Conservation (phyloP, 1,139 yeast species). For the Pichia sp. region DNA sequence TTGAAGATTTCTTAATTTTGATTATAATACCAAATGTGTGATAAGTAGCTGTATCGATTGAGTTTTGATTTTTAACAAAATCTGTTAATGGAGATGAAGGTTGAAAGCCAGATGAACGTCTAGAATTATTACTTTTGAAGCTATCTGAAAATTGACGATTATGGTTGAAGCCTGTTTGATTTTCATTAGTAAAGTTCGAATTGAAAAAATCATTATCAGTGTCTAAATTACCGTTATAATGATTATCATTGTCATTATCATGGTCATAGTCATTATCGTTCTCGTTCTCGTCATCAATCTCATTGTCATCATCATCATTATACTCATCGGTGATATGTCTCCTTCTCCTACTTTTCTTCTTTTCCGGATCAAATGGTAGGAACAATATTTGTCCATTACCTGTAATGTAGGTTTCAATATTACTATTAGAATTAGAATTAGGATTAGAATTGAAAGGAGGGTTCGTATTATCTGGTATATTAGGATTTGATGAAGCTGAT, state of each 20-base stretch:
- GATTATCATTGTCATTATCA: conserved; percentile 7
- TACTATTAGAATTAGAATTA: conserved; percentile 5
- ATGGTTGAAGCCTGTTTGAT: too few relatives aligned
- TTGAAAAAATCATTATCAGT: too few relatives aligned
- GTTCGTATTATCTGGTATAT: neutral
- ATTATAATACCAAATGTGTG: conserved; percentile 29
- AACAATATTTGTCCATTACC: conserved; percentile 29
- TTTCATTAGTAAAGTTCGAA: too few relatives aligned
- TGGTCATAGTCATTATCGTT: conserved; percentile 13
- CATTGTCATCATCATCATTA: conserved; percentile 23
- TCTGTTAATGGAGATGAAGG: neutral
- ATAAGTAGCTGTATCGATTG: too few relatives aligned
- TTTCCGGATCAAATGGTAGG: conserved; percentile 28
- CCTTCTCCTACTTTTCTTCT: conserved; percentile 19
- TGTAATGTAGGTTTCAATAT: conserved; percentile 23
- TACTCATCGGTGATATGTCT: conserved; percentile 17
- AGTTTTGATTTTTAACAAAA: too few relatives aligned
- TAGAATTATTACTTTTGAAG: too few relatives aligned
- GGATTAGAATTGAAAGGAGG: conserved; percentile 5
- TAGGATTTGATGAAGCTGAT: neutral
- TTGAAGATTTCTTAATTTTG: conserved; percentile 21
- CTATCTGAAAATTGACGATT: too few relatives aligned
- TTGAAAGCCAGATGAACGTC: too few relatives aligned
- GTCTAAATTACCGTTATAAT: conserved; percentile 4
- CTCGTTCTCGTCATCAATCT: conserved; percentile 21